Evolutionary conservation across 2,329 filamentous ascomycete genomes (phyloP), one percentile per base, ranked within the genome.

Genomic region (Colletotrichum musicola): DNA sequence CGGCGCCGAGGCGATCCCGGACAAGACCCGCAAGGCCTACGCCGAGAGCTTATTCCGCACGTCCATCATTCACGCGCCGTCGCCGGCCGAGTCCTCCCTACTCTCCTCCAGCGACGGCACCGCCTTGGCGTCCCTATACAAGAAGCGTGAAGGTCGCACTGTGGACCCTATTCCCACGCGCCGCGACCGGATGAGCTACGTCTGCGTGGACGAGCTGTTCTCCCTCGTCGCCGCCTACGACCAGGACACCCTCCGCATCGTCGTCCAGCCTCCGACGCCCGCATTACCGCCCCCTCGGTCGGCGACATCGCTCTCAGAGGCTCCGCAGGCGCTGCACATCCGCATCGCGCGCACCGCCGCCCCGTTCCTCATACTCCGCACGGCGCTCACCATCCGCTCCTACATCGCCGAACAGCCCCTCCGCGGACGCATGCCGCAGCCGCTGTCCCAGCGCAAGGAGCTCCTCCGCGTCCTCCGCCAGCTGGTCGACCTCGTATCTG

Each of bases 401-500:
- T 98, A 97, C 76, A 90, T 97, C 53, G 93, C 94, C 4, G 96
- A 99, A 78, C 95, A 98, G 76, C 95, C 95, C 1, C 83, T 99
- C 20, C 87, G 96, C 14, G 95, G 96, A 0, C 88, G 90, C 57
- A 96, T 97, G 90, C 96, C 96, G 4, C 93, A 96, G 77, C 95
- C 95, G 0, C 84, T 93, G 5, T 91, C 89, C 9, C 93, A 97
- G 75, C 88, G 93, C 50, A 90, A 88, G 70, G 96, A 97, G 76
- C 81, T 99, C 12, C 77, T 92, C 4, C 92, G 93, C 74, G 85
- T 95, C 25, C 82, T 98, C 18, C 81, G 83, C 56, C 83, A 88
- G 53, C 82, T 97, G 40, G 87, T 92, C 1, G 83, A 85, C 18
- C 81, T 98, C 68, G 83, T 86, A 62, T 92, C 91, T 62, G 91